Evolutionary conservation across 106 monocot species (phyloP), one percentile per base, ranked within the genome.

Genomic region (Dioscorea alata): DNA sequence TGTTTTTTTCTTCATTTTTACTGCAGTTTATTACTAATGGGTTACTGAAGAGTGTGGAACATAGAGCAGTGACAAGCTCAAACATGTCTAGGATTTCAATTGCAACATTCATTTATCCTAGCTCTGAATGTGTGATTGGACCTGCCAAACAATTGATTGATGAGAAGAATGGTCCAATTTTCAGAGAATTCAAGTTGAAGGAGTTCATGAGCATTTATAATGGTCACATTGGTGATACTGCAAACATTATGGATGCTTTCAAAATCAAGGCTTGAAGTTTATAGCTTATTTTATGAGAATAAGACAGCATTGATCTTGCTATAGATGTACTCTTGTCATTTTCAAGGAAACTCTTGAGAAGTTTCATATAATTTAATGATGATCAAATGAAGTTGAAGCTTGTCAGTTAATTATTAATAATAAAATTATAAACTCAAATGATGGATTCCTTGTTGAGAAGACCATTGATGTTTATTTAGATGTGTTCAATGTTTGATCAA

Each of bases 1-100:
- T 28, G 28, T 28, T 28, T 28, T 28, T 28, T 28, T 19, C 22
- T 20, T 66, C 13, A 13, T 66, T 22, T 56, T 6, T 7, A 1
- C n/a, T 13, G 34, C 61, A 75, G 68, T 13, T 75, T 50, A 4
- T 69, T 8, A 68, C 42, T 23, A 75, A 75, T 52, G 75, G 75
- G 20, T 17, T 60, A 51, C 60, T 75, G 13, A 75, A 68, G 33
- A 35, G 61, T 9, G 50, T 52, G 12, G 68, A 75, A 61, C 75
- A 75, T 62, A 67, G 61, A 31, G 75, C 68, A 22, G 61, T 75
- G 67, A 75, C 68, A 15, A 75, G 68, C 34, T 17, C 24, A 16
- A 68, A 6, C 31, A 9, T 12, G 5, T 17, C 60, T 17, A 49
- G 68, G 34, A 61, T 50, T 21, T 16, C 68, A 19, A 22, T 75